phyloP scores from a whole-genome alignment of 176 grass and related monocot genomes.

The Elaeis guineensis region DNA sequence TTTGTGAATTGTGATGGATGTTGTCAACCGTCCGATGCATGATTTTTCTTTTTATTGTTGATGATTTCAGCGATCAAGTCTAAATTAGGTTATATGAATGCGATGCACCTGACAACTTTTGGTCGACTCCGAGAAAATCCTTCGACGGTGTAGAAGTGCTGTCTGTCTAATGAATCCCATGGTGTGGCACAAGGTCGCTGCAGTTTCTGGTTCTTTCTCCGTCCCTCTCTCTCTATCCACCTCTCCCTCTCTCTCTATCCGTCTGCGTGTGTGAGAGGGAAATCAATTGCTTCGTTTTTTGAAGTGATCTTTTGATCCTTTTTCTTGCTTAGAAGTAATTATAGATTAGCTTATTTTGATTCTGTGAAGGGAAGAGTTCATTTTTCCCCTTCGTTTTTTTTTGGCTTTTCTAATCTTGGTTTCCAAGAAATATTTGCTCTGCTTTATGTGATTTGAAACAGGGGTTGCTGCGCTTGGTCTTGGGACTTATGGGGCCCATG shows the following conservation, averaged over 20 bases:
- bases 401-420: background rate
- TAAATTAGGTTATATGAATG: too few species aligned
- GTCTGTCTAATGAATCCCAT: conserved; percentile 34
- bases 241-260: background rate
- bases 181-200: conserved; percentile 92
- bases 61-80: too few species aligned
- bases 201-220: conserved; percentile 52
- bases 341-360: too few species aligned
- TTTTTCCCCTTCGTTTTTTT: conserved; percentile 5
- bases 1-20: too few species aligned
- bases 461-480: conserved; percentile 80
- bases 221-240: background rate
- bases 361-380: too few species aligned
- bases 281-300: too few species aligned
- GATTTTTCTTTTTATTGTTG: too few species aligned
- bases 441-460: conserved; percentile 12
- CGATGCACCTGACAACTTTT: too few species aligned
- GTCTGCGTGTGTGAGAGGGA: too few species aligned
- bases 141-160: background rate
- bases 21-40: too few species aligned
- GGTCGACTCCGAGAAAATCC: background rate
- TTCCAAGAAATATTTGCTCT: background rate
- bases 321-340: too few species aligned
- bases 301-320: too few species aligned
- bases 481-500: conserved; percentile 73